These are phyloP conservation scores for Starmerella stellata DNA, from an alignment of 805 yeast genomes.

Conservation along the genomic window DNA sequence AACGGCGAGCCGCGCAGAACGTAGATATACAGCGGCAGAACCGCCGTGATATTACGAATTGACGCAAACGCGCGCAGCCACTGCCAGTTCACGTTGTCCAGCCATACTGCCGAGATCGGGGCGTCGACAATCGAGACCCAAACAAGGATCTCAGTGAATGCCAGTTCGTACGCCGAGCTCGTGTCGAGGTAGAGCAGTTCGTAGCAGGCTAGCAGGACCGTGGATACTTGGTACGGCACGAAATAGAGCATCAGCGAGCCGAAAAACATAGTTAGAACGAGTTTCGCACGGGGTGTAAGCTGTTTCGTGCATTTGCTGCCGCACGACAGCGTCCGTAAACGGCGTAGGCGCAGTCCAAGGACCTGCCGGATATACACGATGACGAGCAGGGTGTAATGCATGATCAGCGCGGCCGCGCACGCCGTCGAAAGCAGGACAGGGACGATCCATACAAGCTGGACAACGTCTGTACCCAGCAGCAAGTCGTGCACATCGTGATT, in stretches of 20 bases:
- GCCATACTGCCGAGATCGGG: conserved; percentile 58
- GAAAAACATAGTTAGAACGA: background rate
- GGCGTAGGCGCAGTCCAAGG: background rate
- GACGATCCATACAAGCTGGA: conserved; percentile 12
- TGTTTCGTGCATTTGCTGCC: background rate
- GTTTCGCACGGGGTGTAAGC: background rate
- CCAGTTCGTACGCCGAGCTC: conserved; percentile 8
- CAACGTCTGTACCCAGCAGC: conserved; percentile 14
- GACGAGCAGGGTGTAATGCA: background rate
- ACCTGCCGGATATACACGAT: background rate
- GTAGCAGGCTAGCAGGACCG: conserved; percentile 24
- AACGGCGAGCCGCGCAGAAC: conserved; percentile 1
- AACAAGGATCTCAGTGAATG: conserved; percentile 43
- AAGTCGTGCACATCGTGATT: conserved; percentile 15
- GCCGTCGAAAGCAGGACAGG: conserved; percentile 11
- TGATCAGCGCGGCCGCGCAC: conserved; percentile 5
- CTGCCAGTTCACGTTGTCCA: conserved; percentile 52
- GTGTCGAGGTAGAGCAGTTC: conserved; percentile 6
- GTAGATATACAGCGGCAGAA: conserved; percentile 32
- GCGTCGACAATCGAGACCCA: conserved; percentile 65
- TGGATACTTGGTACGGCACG: conserved; percentile 31
- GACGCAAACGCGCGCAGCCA: conserved; percentile 76
- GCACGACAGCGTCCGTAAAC: background rate
- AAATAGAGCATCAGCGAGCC: conserved; percentile 5
- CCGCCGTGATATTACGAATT: conserved; percentile 58